These are phyloP conservation scores for Candida corydali DNA, from an alignment of 805 yeast species.

Conservation along the genomic window DNA sequence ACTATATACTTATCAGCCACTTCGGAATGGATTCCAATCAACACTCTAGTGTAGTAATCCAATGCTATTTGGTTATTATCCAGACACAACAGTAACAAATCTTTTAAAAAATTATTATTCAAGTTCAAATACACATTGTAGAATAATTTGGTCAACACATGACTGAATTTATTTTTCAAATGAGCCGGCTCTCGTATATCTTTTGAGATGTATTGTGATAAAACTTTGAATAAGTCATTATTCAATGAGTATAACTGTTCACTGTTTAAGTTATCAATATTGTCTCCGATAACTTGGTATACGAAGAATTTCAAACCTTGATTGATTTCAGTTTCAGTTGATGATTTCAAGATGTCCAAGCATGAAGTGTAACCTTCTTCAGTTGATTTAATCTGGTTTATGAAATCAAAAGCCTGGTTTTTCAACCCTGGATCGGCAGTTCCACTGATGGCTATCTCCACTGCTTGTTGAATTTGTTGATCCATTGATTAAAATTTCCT, in stretches of 20 bases:
- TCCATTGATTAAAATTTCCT: slow-evolving; percentile 20
- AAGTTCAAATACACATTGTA: slow-evolving; percentile 31
- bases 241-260: slow-evolving; percentile 47
- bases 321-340: slow-evolving; percentile 23
- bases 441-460: slow-evolving; percentile 73
- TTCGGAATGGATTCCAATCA: slow-evolving; percentile 77
- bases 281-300: slow-evolving; percentile 64
- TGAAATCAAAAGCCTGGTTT: slow-evolving; percentile 50
- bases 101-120: slow-evolving; percentile 30
- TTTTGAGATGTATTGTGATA: slow-evolving; percentile 20
- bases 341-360: slow-evolving; percentile 36
- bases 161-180: slow-evolving; percentile 34
- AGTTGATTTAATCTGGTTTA: slow-evolving; percentile 49
- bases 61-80: slow-evolving; percentile 33
- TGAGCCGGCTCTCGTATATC: slow-evolving; percentile 25
- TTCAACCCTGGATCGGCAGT: slow-evolving; percentile 58
- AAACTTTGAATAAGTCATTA: slow-evolving; percentile 43
- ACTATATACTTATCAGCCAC: slow-evolving; percentile 88
- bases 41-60: slow-evolving; percentile 73
- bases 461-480: slow-evolving; percentile 82
- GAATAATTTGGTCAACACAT: slow-evolving; percentile 30
- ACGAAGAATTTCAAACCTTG: slow-evolving; percentile 63
- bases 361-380: slow-evolving; percentile 55
- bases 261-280: slow-evolving; percentile 40
- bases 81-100: slow-evolving; percentile 19